Evolutionary conservation across 345 rosid genomes (phyloP).

Genomic region (Eucalyptus coolabah): DNA sequence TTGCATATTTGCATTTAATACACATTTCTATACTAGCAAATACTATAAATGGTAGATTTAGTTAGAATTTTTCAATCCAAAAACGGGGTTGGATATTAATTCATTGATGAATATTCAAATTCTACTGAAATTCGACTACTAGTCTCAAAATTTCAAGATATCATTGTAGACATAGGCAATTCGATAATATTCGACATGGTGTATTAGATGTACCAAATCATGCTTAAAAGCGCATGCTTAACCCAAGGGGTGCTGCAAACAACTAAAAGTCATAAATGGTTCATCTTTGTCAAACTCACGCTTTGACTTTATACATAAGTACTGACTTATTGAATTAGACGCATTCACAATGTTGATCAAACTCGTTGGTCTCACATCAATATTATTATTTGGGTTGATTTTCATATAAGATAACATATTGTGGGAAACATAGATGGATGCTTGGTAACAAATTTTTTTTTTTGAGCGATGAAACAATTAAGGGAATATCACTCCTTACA

Average conservation of each 20-base stretch:
- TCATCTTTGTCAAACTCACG: not conserved
- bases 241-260: not conserved
- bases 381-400: too few relatives aligned
- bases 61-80: not conserved
- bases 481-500: too few relatives aligned
- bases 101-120: not conserved
- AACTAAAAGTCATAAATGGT: not conserved
- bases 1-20: not conserved
- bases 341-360: not conserved
- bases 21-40: not conserved
- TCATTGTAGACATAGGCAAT: not conserved
- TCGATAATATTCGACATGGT: not conserved
- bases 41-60: not conserved
- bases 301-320: not conserved
- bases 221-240: not conserved
- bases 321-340: not conserved
- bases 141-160: not conserved
- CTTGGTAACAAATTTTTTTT: too few relatives aligned
- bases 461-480: too few relatives aligned
- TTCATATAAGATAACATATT: too few relatives aligned
- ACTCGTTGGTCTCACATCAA: too few relatives aligned
- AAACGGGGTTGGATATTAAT: not conserved
- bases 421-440: too few relatives aligned
- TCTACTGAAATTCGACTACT: not conserved
- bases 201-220: not conserved